These are phyloP conservation scores for Diaporthe citrichinensis DNA, from an alignment of 2,329 filamentous ascomycete genomes.

Conservation along the genomic window DNA sequence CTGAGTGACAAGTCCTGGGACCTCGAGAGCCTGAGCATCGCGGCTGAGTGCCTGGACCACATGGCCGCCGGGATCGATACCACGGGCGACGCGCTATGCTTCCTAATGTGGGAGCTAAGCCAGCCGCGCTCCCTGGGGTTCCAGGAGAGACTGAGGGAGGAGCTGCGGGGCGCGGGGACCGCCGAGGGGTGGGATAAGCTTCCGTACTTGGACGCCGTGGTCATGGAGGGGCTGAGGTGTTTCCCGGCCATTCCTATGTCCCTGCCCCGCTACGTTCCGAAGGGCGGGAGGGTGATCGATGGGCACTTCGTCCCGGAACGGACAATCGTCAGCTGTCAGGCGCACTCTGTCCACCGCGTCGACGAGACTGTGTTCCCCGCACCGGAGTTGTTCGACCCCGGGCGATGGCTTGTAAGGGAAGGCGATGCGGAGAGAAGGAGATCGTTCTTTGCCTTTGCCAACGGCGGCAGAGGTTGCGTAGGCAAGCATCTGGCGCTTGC, in stretches of 20 bases:
- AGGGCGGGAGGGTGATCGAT: conserved; percentile 68
- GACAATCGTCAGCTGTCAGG: conserved; percentile 73
- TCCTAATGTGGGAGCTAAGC: conserved; percentile 80
- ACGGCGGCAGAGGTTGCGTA: conserved; percentile 75
- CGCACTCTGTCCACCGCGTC: conserved; percentile 71
- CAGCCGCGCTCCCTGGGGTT: conserved; percentile 66
- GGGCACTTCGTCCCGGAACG: conserved; percentile 66
- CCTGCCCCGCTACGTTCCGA: conserved; percentile 71
- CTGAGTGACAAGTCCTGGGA: conserved; percentile 66
- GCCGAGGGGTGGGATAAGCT: conserved; percentile 62
- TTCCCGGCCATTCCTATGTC: conserved; percentile 78
- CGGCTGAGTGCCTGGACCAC: conserved; percentile 79
- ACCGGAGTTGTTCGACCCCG: conserved; percentile 83
- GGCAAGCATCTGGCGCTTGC: conserved; percentile 76
- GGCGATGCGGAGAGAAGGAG: conserved; percentile 80
- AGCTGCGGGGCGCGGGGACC: conserved; percentile 56
- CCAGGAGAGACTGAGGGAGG: conserved; percentile 67
- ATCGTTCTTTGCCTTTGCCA: conserved; percentile 76
- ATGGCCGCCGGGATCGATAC: conserved; percentile 82
- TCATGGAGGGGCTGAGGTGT: conserved; percentile 73
- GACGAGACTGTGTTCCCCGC: conserved; percentile 80
- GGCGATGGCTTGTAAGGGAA: conserved; percentile 83
- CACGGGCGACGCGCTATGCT: conserved; percentile 78
- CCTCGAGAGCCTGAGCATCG: conserved; percentile 68
- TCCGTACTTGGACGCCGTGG: conserved; percentile 73